phyloP scores from a whole-genome alignment of 2,329 filamentous ascomycete genomes.

The Verticillium albo-atrum region DNA sequence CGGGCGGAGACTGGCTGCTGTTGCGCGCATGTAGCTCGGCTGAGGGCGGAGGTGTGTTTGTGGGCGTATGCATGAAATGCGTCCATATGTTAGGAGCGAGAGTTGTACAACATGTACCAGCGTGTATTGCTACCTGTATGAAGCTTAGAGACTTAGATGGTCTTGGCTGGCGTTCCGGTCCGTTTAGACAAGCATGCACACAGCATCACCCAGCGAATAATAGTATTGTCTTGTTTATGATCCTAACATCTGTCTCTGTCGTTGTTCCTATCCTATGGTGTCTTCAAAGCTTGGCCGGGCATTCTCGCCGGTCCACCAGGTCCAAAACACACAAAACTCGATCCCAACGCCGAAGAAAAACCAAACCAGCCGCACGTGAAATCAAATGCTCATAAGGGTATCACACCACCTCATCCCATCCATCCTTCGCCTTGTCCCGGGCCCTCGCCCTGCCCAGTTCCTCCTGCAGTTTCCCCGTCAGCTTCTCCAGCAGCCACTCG shows the following conservation, averaged over 20 bases:
- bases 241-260: too few relatives aligned
- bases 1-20: background rate
- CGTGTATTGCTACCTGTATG: background rate
- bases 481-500: conserved; percentile 67
- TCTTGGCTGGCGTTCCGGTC: background rate
- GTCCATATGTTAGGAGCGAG: background rate
- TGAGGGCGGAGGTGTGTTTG: background rate
- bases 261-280: background rate
- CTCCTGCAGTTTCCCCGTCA: conserved; percentile 53
- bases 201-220: background rate
- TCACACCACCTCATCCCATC: background rate
- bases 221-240: background rate
- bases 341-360: background rate
- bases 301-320: too few relatives aligned
- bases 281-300: too few relatives aligned
- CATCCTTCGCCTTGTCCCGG: conserved; percentile 6
- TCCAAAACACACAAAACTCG: background rate
- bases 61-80: background rate
- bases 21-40: background rate
- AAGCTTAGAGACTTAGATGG: background rate
- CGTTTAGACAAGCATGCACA: background rate
- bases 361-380: background rate
- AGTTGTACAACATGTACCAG: background rate
- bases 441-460: conserved; percentile 36
- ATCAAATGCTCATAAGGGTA: background rate